Evolutionary conservation across 2,329 filamentous ascomycete genomes (phyloP).

Genomic region (Phyllosticta citriasiana): DNA sequence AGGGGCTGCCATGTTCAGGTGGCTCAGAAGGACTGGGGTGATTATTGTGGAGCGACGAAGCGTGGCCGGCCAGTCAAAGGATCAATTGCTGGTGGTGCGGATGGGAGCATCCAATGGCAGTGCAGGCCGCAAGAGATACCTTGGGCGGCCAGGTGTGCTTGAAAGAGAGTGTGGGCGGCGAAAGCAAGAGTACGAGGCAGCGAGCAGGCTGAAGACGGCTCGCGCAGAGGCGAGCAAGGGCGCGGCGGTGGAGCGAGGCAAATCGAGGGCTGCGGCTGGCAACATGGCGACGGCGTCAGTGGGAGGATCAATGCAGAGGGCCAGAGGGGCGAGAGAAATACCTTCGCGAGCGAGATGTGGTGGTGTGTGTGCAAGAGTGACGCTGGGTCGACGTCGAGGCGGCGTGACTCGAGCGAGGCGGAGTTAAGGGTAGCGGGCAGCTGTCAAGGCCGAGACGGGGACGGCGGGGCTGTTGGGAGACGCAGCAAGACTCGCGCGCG

Average conservation of each 20-base stretch:
- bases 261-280: background rate
- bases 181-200: background rate
- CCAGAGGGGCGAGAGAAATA: background rate
- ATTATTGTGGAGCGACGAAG: background rate
- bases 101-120: background rate
- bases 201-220: background rate
- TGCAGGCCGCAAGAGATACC: background rate
- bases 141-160: background rate
- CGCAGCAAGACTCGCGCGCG: background rate
- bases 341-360: slow-evolving; percentile 3
- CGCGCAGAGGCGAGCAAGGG: background rate
- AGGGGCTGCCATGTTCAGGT: slow-evolving; percentile 4
- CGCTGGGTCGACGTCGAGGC: slow-evolving; percentile 2
- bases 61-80: background rate
- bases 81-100: background rate
- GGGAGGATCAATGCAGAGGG: slow-evolving; percentile 4
- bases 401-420: slow-evolving; percentile 7
- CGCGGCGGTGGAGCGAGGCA: background rate
- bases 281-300: slow-evolving; percentile 3
- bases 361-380: background rate
- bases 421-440: slow-evolving; percentile 6
- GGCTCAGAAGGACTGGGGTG: slow-evolving; percentile 1
- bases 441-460: background rate
- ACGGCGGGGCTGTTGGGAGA: background rate
- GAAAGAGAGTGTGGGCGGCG: background rate